Evolutionary conservation across 805 yeast species (phyloP), one percentile per base, ranked within the genome.

Genomic region (Metschnikowia amazonensis): DNA sequence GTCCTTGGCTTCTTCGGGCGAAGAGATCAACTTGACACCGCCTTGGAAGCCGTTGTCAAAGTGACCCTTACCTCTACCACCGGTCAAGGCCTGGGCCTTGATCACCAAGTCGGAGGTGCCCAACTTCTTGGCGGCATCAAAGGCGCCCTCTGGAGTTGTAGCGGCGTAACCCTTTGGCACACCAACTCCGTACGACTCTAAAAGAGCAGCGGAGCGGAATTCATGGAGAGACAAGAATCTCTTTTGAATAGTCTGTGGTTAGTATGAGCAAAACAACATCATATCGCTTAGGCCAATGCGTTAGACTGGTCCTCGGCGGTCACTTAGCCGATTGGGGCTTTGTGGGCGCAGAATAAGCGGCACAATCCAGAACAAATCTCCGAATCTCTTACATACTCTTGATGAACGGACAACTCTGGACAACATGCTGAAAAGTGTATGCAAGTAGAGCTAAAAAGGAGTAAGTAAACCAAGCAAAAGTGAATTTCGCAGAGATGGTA

Each of bases 1-100:
- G 64, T 84, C 85, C 68, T 76, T 77, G 49, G 95, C 97, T 74
- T 92, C 90, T 63, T 84, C 85, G 36, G 97, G 82, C 47, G 90
- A 75, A 47, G 83, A 75, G 58, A 88, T 87, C 70, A 94, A 77
- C 74, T 89, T 86, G 62, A 94, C 97, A 76, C 99, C 99, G 42
- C 97, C 96, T 74, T 92, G 82, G 66, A 88, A 81, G 43, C 99
- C 99, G 60, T 82, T 83, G 73, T 90, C 97, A 57, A 94, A 90
- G 70, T 88, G 90, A 53, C 99, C 99, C 72, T 94, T 94, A 73
- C 99, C 99, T 74, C 99, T 84, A 65, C 99, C 99, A 74, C 99
- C 99, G 48, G 99, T 90, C 63, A 94, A 79, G 40, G 97, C 97
- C 75, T 94, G 99, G 51, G 99, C 99, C 77, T 94, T 94, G 69